Percentiles rank a stretch among this genome's conserved stretches.
Conservation (phyloP, 495 filamentous ascomycete species). For the Aspergillus biplanus region DNA sequence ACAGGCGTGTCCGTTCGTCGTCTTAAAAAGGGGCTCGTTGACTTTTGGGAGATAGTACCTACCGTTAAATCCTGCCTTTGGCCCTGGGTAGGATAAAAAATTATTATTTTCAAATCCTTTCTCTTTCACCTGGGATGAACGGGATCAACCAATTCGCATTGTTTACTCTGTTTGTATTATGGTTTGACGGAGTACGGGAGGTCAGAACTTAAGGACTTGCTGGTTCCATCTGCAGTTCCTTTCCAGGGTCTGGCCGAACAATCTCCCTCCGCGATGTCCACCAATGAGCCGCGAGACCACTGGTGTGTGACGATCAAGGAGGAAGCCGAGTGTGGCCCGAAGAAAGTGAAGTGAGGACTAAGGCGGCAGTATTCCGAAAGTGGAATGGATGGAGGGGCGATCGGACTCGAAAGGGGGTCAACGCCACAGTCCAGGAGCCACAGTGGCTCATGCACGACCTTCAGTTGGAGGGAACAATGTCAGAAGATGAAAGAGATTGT, state of each 20-base stretch:
- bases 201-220: constrained; percentile 3
- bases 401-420: neutral
- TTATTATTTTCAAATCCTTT: neutral
- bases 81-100: too few species aligned
- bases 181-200: neutral
- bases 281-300: neutral
- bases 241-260: neutral
- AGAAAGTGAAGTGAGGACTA: neutral
- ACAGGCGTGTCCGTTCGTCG: too few species aligned
- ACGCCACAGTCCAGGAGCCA: constrained; percentile 1
- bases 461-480: neutral
- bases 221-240: neutral
- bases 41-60: too few species aligned
- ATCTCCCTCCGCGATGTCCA: neutral
- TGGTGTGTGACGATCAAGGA: neutral
- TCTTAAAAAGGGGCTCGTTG: too few species aligned
- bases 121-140: neutral
- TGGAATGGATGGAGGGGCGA: neutral
- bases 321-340: neutral
- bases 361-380: neutral
- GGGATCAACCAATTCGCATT: constrained; percentile 1
- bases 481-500: neutral
- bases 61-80: neutral
- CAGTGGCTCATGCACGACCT: neutral
- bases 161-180: constrained; percentile 5